These are phyloP conservation scores for Russula compacta DNA, from an alignment of 768 basidiomycete genomes.

Conservation along the genomic window DNA sequence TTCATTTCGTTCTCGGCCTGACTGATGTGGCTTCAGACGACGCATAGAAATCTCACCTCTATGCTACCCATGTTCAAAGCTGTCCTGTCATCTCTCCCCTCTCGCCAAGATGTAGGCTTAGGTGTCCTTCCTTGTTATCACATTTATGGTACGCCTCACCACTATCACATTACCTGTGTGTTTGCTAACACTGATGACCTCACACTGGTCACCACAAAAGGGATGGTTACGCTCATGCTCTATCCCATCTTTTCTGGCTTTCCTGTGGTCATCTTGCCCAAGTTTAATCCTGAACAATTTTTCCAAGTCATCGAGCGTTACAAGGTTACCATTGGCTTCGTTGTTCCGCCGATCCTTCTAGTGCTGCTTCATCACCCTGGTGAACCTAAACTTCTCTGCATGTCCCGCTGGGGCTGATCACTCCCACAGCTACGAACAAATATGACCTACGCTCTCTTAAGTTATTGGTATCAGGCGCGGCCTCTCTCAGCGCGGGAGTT, in stretches of 20 bases:
- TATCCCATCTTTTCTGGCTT: conserved; percentile 44
- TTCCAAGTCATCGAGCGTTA: conserved; percentile 59
- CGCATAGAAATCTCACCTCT: conserved; percentile 58
- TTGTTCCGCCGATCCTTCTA: conserved; percentile 83
- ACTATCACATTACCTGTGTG: conserved; percentile 37
- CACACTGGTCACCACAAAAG: conserved; percentile 24
- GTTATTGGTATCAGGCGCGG: conserved; percentile 64
- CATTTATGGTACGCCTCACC: conserved; percentile 33
- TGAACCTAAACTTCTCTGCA: conserved; percentile 26
- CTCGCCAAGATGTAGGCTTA: conserved; percentile 42
- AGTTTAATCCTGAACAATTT: conserved; percentile 65
- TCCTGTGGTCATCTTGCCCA: conserved; percentile 48
- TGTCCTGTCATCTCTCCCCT: conserved; percentile 34
- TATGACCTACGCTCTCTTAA: conserved; percentile 57
- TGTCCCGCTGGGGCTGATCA: not conserved
- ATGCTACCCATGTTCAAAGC: conserved; percentile 43
- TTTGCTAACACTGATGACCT: conserved; percentile 21
- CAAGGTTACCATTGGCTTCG: conserved; percentile 44
- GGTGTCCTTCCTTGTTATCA: conserved; percentile 58
- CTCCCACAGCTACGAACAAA: conserved; percentile 43
- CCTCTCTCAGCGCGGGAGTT: conserved; percentile 63
- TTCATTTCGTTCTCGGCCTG: not conserved
- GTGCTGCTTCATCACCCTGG: conserved; percentile 61
- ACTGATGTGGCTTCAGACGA: conserved; percentile 35
- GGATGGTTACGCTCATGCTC: conserved; percentile 53